Evolutionary conservation across 2,329 filamentous ascomycete genomes (phyloP).

Genomic region (Bipolaris gigantea): DNA sequence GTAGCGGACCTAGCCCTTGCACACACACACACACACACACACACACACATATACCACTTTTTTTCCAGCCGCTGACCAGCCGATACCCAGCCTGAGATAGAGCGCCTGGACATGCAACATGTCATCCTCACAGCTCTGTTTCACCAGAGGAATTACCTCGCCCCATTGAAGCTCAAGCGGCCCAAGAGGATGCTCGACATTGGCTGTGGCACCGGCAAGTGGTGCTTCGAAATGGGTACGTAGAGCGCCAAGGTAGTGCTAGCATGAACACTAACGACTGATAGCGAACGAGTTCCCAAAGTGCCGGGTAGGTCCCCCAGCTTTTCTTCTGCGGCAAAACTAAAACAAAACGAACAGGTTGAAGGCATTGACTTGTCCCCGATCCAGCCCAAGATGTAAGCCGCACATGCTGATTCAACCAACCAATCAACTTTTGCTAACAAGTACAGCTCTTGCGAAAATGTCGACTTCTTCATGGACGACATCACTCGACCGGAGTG

Average conservation of each 20-base stretch:
- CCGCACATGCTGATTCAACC: not conserved
- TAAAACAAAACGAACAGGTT: slow-evolving; percentile 36
- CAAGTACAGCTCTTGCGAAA: slow-evolving; percentile 59
- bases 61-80: slow-evolving; percentile 16
- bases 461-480: slow-evolving; percentile 74
- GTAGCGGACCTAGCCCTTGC: slow-evolving; percentile 1
- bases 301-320: slow-evolving; percentile 30
- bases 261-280: slow-evolving; percentile 20
- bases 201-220: slow-evolving; percentile 48
- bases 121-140: slow-evolving; percentile 45
- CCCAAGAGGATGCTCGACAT: slow-evolving; percentile 47
- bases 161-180: slow-evolving; percentile 35
- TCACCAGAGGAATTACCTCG: slow-evolving; percentile 40
- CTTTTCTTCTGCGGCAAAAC: not conserved
- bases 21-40: slow-evolving; percentile 6
- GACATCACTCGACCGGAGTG: slow-evolving; percentile 64
- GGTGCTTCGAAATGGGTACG: slow-evolving; percentile 49
- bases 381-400: slow-evolving; percentile 45
- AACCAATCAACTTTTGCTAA: slow-evolving; percentile 1
- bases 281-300: slow-evolving; percentile 40
- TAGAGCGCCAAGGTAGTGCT: slow-evolving; percentile 2
- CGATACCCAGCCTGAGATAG: slow-evolving; percentile 38
- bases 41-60: not conserved
- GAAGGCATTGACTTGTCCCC: slow-evolving; percentile 49
- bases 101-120: slow-evolving; percentile 46